Evolutionary conservation across 441 rosid genomes (phyloP), one percentile per base, ranked within the genome.

Genomic region (Kokia cookei): DNA sequence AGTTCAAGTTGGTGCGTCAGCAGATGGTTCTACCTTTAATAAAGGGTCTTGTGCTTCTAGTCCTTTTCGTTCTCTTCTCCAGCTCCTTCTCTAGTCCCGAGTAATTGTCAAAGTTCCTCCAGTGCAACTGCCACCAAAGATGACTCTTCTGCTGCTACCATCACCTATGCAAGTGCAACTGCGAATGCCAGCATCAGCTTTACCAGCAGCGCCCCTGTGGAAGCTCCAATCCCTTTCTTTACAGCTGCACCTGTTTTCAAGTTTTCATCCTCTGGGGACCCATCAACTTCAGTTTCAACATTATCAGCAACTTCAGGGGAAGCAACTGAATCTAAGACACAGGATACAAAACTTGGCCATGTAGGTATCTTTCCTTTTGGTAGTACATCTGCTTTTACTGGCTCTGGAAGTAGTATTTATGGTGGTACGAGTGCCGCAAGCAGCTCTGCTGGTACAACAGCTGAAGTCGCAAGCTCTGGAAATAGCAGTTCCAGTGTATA

Each of bases 11-110:
- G 85, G 87, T 58, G 69, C 75, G 42, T 69, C 82, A 17, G 19
- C 73, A 42, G 82, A 74, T 77, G 42, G 75, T 79, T 80, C 85
- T 32, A 76, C 65, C 81, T 64, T 51, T 72, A 86, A 65, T 71
- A 86, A 85, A 80, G 92, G 92, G 47, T 77, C 87, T 63, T 72
- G 79, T 75, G 77, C 80, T 67, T 77, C 91, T 15, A 71, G 27
- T 77, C 77, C 82, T 65, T 73, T 69, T 40, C 76, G 65, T 69
- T 82, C 65, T 72, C 84, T 69, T 78, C 86, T 22, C 15, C 78
- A 6, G 26, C 40, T 45, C 74, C 84, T 32, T 73, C 82, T 47
- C 57, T 26, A 1, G 76, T 80, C 74, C 79, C 89, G 17, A 64
- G 43, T 72, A 72, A 69, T 53, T 50, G 77, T 76, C 87, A 87